Evolutionary conservation across 176 grass and related monocot species (phyloP), one percentile per base, ranked within the genome.

Genomic region (Phoenix roebelenii): DNA sequence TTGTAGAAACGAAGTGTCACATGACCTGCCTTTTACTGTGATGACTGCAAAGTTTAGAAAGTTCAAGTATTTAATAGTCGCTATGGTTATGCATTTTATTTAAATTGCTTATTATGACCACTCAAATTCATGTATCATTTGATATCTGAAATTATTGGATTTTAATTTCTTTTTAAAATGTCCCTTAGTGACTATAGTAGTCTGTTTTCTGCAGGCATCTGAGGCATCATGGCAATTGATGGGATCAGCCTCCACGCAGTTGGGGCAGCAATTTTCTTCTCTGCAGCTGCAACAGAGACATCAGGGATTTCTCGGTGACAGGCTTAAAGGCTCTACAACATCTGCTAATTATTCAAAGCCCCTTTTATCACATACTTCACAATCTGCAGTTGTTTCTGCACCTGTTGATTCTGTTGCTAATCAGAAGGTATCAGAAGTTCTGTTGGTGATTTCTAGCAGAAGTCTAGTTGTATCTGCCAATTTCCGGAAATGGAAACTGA

Each of bases 161-260:
- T 14, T 44, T 44, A 44, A 30, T 30, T 44, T 44, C 10, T 44
- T 39, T 44, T 44, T 14, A 12, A 44, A 44, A 14, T 12, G 10
- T 14, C 10, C 35, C 10, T 44, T 14, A 14, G 12, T 50, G 16
- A 55, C 54, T 71, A 54, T 51, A 53, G 58, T 24, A 22, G 16
- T 14, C 55, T 7, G 49, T 23, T 68, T 49, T 64, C 26, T 76
- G 59, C 64, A 96, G 92, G 70, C 65, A 74, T 82, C 86, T 74
- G 86, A 96, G 68, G 72, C 80, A 53, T 82, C 92, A 66, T 96
- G 92, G 92, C 92, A 80, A 44, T 77, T 89, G 63, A 79, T 72
- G 22, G 82, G 82, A 66, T 68, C 85, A 29, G 64, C 74, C 53
- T 57, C 80, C 60, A 65, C 91, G 26, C 92, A 90, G 39, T 70